These are phyloP conservation scores for Ceratobasidium sp. DNA, from an alignment of 1,284 basidiomycete species.

Conservation along the genomic window DNA sequence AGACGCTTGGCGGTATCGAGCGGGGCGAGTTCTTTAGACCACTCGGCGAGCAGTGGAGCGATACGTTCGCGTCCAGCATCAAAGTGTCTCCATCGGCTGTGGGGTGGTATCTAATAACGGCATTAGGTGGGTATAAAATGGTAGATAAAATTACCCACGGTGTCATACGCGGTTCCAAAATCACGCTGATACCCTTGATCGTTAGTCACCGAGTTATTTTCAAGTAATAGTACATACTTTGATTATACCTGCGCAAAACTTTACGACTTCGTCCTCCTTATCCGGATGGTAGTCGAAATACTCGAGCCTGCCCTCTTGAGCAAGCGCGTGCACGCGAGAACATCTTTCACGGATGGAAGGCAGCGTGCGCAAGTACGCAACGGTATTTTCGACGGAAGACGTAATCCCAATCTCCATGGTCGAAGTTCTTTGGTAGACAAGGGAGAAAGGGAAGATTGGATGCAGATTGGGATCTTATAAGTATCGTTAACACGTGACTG, in stretches of 20 bases:
- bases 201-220: neutral
- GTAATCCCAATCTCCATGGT: constrained; percentile 28
- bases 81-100: constrained; percentile 93
- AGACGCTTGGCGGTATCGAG: constrained; percentile 79
- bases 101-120: constrained; percentile 79
- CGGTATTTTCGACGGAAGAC: constrained; percentile 51
- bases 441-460: neutral
- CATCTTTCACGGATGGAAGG: constrained; percentile 91
- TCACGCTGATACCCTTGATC: constrained; percentile 72
- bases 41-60: constrained; percentile 69
- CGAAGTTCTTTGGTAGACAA: neutral
- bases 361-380: constrained; percentile 86
- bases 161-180: constrained; percentile 78
- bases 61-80: constrained; percentile 76
- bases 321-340: constrained; percentile 81
- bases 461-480: neutral
- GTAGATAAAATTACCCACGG: constrained; percentile 60
- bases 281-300: constrained; percentile 90
- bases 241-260: constrained; percentile 87
- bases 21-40: constrained; percentile 65
- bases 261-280: constrained; percentile 79
- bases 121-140: neutral
- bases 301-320: constrained; percentile 77
- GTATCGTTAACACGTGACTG: constrained; percentile 38
- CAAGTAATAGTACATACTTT: constrained; percentile 62